phyloP scores from a whole-genome alignment of 2,329 filamentous ascomycete species.

The Cladosporium sp. region DNA sequence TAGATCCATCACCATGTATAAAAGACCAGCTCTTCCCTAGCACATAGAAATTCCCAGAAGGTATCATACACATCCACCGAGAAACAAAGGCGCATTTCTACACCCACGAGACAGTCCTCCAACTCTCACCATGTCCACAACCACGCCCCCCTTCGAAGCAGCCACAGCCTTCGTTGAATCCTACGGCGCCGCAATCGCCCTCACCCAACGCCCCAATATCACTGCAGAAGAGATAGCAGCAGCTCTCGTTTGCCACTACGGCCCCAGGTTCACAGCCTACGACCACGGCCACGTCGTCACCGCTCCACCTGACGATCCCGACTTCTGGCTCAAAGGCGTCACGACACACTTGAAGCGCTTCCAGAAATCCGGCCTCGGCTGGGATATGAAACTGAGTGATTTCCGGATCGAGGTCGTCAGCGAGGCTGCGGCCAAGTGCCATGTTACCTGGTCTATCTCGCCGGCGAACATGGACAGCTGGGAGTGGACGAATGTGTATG shows the following conservation, averaged over 20 bases:
- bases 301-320: neutral
- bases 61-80: neutral
- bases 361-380: constrained; percentile 3
- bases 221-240: constrained; percentile 31
- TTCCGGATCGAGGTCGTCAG: constrained; percentile 3
- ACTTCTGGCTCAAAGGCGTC: constrained; percentile 15
- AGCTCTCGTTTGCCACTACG: constrained; percentile 19
- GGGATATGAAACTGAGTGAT: constrained; percentile 9
- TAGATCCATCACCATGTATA: neutral
- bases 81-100: neutral
- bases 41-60: neutral
- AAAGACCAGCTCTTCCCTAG: too few relatives aligned
- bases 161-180: constrained; percentile 10
- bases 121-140: neutral
- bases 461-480: neutral
- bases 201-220: neutral
- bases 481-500: constrained; percentile 21
- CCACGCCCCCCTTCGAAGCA: neutral
- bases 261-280: constrained; percentile 6
- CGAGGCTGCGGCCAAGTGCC: constrained; percentile 3
- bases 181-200: constrained; percentile 9
- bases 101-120: neutral
- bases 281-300: constrained; percentile 6
- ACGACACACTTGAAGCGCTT: constrained; percentile 17
- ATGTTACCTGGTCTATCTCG: constrained; percentile 20